Conservation (phyloP, 2,329 filamentous ascomycete genomes). For the Apiospora arundinis region DNA sequence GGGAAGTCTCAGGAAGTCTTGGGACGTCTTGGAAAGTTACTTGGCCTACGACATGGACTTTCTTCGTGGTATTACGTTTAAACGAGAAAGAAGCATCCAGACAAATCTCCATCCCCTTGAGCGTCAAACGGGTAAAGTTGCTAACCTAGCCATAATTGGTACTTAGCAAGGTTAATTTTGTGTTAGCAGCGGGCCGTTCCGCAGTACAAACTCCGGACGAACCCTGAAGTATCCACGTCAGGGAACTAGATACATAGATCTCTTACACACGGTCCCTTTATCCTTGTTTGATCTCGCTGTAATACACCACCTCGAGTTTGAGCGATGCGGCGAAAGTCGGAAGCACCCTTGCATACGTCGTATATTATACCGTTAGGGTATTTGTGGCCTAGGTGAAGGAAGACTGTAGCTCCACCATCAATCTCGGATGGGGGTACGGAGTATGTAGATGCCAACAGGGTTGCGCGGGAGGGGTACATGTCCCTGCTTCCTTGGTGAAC, state of each 20-base stretch:
- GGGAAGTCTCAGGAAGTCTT: background rate
- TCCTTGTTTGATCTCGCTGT: background rate
- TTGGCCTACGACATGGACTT: too few relatives aligned
- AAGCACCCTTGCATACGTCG: background rate
- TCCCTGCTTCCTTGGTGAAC: background rate
- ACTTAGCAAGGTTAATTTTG: background rate
- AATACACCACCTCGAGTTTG: background rate
- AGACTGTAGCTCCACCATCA: background rate
- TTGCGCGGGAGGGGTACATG: background rate
- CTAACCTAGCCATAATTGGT: background rate
- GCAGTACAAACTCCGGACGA: background rate
- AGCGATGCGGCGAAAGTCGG: background rate
- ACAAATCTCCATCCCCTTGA: background rate
- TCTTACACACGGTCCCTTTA: background rate
- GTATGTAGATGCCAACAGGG: background rate
- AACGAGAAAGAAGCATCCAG: background rate
- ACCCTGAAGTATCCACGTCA: background rate
- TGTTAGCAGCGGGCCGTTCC: background rate
- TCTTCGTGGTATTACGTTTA: background rate
- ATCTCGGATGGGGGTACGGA: too few relatives aligned
- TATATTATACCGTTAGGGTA: background rate
- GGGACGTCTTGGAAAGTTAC: background rate
- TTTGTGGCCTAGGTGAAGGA: background rate
- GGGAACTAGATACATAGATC: background rate
- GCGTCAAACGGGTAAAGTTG: background rate